phyloP scores from a whole-genome alignment of 2,329 filamentous ascomycete species.

The Aspergillus flavus region DNA sequence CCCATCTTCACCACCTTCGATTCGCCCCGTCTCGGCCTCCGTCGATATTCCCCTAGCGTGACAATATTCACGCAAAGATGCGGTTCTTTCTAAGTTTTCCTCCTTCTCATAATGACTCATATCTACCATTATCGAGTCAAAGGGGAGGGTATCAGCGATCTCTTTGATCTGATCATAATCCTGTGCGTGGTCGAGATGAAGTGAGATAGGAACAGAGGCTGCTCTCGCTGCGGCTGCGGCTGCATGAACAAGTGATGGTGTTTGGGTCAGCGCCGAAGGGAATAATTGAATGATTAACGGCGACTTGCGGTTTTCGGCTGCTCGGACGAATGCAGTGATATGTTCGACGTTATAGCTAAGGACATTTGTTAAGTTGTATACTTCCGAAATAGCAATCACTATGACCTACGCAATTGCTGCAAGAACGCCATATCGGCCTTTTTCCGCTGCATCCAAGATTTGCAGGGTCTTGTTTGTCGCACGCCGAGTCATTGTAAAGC shows the following conservation, averaged over 20 bases:
- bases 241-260: conserved; percentile 49
- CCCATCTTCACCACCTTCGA: conserved; percentile 72
- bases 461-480: conserved; percentile 17
- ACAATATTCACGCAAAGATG: conserved; percentile 62
- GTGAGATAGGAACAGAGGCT: conserved; percentile 58
- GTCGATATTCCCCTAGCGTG: conserved; percentile 64
- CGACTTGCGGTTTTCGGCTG: conserved; percentile 8
- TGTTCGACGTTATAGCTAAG: conserved; percentile 11
- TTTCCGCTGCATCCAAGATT: conserved; percentile 19
- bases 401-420: conserved; percentile 22
- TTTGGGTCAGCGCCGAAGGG: conserved; percentile 19
- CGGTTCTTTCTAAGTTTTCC: conserved; percentile 65
- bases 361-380: not conserved
- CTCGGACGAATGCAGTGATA: conserved; percentile 7
- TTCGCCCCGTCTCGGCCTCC: conserved; percentile 69
- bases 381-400: not conserved
- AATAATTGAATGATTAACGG: conserved; percentile 15
- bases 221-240: conserved; percentile 55
- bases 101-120: conserved; percentile 70
- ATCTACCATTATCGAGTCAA: conserved; percentile 73
- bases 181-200: conserved; percentile 67
- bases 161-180: conserved; percentile 59
- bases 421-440: conserved; percentile 20
- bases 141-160: conserved; percentile 58
- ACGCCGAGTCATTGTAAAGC: conserved; percentile 12